phyloP scores from a whole-genome alignment of 2,329 filamentous ascomycete species.

The Parastagonospora nodorum region DNA sequence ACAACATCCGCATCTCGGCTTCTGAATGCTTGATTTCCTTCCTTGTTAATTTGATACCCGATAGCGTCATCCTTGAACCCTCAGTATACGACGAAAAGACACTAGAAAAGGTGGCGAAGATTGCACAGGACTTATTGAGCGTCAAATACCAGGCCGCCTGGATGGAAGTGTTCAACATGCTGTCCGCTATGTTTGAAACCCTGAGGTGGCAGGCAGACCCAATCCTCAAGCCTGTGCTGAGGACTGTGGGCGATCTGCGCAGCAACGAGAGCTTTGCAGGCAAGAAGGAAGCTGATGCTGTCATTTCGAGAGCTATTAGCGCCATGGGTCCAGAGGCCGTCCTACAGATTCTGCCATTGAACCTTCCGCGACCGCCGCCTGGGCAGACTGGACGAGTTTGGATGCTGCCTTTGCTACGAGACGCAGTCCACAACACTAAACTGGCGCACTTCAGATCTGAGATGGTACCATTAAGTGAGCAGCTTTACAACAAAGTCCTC shows the following conservation, averaged over 20 bases:
- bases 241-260: slow-evolving; percentile 82
- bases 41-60: slow-evolving; percentile 85
- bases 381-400: slow-evolving; percentile 87
- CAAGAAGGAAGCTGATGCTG: slow-evolving; percentile 92
- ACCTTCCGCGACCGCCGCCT: slow-evolving; percentile 76
- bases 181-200: slow-evolving; percentile 84
- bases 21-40: slow-evolving; percentile 96
- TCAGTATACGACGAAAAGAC: slow-evolving; percentile 92
- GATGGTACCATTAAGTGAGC: slow-evolving; percentile 86
- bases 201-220: slow-evolving; percentile 84
- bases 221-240: slow-evolving; percentile 75
- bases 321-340: slow-evolving; percentile 90
- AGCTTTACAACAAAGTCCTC: slow-evolving; percentile 85
- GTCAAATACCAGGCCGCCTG: slow-evolving; percentile 94
- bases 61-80: slow-evolving; percentile 81
- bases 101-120: slow-evolving; percentile 77
- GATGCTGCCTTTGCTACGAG: slow-evolving; percentile 89
- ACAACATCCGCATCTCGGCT: slow-evolving; percentile 92
- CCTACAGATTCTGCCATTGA: slow-evolving; percentile 81
- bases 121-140: slow-evolving; percentile 74
- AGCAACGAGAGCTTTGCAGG: slow-evolving; percentile 86
- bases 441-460: slow-evolving; percentile 83
- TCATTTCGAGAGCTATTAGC: slow-evolving; percentile 84
- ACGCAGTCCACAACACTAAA: slow-evolving; percentile 87
- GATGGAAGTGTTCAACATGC: slow-evolving; percentile 90